A percentile compares a stretch with the other conserved stretches of the same genome.
These are phyloP conservation scores for Rubia balearica DNA, from an alignment of 305 asterid genomes.

Conservation along the genomic window DNA sequence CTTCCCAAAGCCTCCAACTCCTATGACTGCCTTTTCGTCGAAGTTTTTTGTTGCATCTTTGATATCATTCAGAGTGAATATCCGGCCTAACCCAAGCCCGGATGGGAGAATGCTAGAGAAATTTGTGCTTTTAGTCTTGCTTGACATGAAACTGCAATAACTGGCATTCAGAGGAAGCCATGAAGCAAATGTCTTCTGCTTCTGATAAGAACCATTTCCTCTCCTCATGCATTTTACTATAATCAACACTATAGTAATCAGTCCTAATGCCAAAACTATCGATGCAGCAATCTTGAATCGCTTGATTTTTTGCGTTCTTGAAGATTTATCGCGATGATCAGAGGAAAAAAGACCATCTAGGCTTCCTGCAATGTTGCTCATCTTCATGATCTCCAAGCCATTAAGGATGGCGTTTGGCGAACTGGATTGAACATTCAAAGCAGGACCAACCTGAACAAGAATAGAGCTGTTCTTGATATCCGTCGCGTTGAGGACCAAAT, in stretches of 20 bases:
- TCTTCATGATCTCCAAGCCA: slow-evolving; percentile 84
- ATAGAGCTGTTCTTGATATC: slow-evolving; percentile 44
- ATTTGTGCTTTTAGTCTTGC: slow-evolving; percentile 50
- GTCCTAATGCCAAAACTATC: slow-evolving; percentile 40
- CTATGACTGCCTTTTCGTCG: slow-evolving; percentile 58
- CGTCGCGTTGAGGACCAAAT: slow-evolving; percentile 67
- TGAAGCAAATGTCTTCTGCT: slow-evolving; percentile 70
- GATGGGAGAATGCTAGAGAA: slow-evolving; percentile 45
- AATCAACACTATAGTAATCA: slow-evolving; percentile 29
- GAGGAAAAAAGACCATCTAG: slow-evolving; percentile 74
- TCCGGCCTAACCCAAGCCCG: slow-evolving; percentile 53
- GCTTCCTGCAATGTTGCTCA: slow-evolving; percentile 74
- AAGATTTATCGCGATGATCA: slow-evolving; percentile 13
- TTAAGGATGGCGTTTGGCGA: slow-evolving; percentile 69
- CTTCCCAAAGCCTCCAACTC: slow-evolving; percentile 90
- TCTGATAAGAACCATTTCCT: slow-evolving; percentile 28
- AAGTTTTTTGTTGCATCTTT: slow-evolving; percentile 66
- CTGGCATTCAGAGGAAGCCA: slow-evolving; percentile 74
- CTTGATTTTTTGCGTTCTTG: slow-evolving; percentile 21
- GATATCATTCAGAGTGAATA: slow-evolving; percentile 55
- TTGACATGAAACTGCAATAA: slow-evolving; percentile 67
- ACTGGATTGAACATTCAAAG: slow-evolving; percentile 33
- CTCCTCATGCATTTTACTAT: slow-evolving; percentile 26
- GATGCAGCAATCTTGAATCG: slow-evolving; percentile 40
- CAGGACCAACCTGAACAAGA: slow-evolving; percentile 64